These are phyloP conservation scores for Graphilbum fragrans DNA, from an alignment of 2,329 filamentous ascomycete species.

Conservation along the genomic window DNA sequence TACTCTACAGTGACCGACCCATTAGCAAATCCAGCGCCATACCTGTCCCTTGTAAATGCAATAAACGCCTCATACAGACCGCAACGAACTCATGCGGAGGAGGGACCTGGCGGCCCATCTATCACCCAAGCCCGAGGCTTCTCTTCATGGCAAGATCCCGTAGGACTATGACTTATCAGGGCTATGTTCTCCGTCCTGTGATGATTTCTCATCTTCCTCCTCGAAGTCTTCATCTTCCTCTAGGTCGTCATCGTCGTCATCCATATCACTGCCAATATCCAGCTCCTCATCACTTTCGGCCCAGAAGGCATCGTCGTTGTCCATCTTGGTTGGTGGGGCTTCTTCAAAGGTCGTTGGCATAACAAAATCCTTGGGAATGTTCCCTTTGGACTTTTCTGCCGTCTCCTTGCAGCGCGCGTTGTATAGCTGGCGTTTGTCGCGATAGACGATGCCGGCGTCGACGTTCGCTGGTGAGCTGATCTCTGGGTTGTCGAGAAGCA, in stretches of 20 bases:
- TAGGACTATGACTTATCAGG: not conserved
- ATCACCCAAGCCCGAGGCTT: not conserved
- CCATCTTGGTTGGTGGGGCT: slow-evolving; percentile 45
- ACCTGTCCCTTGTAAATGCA: too few species aligned
- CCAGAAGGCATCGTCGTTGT: slow-evolving; percentile 75
- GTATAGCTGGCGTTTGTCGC: slow-evolving; percentile 60
- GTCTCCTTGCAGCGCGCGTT: slow-evolving; percentile 55
- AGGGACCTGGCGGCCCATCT: too few species aligned
- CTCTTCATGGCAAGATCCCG: too few species aligned
- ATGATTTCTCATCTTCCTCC: not conserved
- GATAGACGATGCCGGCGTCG: slow-evolving; percentile 77
- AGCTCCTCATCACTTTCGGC: slow-evolving; percentile 63
- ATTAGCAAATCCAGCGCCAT: too few species aligned
- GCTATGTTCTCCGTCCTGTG: not conserved
- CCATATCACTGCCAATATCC: slow-evolving; percentile 65
- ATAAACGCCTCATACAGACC: too few species aligned
- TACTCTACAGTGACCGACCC: too few species aligned
- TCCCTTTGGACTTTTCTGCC: slow-evolving; percentile 60
- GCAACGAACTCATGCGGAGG: too few species aligned
- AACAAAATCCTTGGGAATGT: slow-evolving; percentile 66
- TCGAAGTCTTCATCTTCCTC: slow-evolving; percentile 22
- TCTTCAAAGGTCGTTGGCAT: slow-evolving; percentile 69
- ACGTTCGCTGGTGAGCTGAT: slow-evolving; percentile 91
- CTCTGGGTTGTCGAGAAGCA: slow-evolving; percentile 87
- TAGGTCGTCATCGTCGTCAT: slow-evolving; percentile 43